Percentiles rank a stretch among this genome's conserved stretches.
Evolutionary conservation across 176 grass and related monocot species (phyloP).

Genomic region (Eragrostis curvula): DNA sequence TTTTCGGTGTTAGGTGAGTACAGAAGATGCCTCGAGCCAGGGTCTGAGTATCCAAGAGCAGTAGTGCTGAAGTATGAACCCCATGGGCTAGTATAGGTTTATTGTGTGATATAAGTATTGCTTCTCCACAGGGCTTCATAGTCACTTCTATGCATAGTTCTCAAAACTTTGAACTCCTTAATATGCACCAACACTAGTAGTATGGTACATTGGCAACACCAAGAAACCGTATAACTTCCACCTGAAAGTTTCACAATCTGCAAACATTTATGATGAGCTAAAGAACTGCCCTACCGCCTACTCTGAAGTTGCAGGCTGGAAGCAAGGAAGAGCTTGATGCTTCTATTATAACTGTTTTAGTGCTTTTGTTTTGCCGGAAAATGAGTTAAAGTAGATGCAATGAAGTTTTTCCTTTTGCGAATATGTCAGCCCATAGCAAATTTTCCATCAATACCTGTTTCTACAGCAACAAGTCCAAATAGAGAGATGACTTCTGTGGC

Average conservation of each 20-base stretch:
- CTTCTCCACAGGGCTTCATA: not conserved
- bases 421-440: not conserved
- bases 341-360: conserved; percentile 13
- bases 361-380: conserved; percentile 14
- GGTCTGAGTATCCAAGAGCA: not conserved
- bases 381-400: not conserved
- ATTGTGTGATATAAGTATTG: not conserved
- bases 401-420: not conserved
- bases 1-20: not conserved
- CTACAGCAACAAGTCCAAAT: not conserved
- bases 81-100: not conserved
- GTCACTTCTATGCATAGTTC: conserved; percentile 1
- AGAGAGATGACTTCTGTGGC: not conserved
- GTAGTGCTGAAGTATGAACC: not conserved
- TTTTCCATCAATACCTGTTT: not conserved
- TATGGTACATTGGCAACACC: not conserved
- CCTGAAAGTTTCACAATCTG: not conserved
- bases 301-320: not conserved
- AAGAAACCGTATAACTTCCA: not conserved
- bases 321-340: not conserved
- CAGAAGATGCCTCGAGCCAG: not conserved
- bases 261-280: conserved; percentile 2
- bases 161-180: not conserved
- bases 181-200: not conserved
- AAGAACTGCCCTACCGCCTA: not conserved